These are phyloP conservation scores for Microstroma glucosiphilum DNA, from an alignment of 1,284 basidiomycete species.

Conservation along the genomic window DNA sequence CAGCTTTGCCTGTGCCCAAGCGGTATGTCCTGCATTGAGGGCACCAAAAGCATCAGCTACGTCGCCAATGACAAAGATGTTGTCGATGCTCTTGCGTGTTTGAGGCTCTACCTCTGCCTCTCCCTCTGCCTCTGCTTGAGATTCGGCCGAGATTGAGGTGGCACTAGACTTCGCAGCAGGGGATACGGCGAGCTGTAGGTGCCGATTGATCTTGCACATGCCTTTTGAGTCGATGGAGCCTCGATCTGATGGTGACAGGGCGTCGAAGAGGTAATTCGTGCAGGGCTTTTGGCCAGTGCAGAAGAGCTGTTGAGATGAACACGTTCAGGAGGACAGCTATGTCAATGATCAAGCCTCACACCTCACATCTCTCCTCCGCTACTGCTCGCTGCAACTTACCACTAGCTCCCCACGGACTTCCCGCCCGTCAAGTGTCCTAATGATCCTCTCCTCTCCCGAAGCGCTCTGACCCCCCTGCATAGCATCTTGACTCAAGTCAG, in stretches of 20 bases:
- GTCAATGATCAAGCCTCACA: too few relatives aligned
- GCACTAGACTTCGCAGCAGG: too few relatives aligned
- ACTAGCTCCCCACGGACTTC: slow-evolving; percentile 21
- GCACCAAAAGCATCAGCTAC: slow-evolving; percentile 30
- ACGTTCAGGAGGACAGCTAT: neutral
- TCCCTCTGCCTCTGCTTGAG: neutral
- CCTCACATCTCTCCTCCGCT: too few relatives aligned
- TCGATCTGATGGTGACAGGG: slow-evolving; percentile 5
- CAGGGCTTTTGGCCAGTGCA: slow-evolving; percentile 28
- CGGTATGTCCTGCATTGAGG: slow-evolving; percentile 31
- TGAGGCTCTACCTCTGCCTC: neutral
- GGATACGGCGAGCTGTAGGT: slow-evolving; percentile 15
- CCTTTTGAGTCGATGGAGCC: slow-evolving; percentile 8
- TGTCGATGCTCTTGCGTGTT: neutral
- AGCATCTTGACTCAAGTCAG: slow-evolving; percentile 14
- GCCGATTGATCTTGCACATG: slow-evolving; percentile 21
- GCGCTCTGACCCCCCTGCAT: slow-evolving; percentile 5
- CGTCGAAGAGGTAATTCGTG: slow-evolving; percentile 11
- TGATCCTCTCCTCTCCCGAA: neutral
- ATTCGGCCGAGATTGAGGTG: neutral
- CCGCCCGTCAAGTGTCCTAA: slow-evolving; percentile 18
- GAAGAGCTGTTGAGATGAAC: slow-evolving; percentile 13
- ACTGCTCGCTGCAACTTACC: neutral
- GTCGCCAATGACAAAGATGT: slow-evolving; percentile 29
- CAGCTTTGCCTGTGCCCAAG: slow-evolving; percentile 26